These are phyloP conservation scores for Stenogyne calaminthoides DNA, from an alignment of 305 asterid genomes.

Conservation along the genomic window DNA sequence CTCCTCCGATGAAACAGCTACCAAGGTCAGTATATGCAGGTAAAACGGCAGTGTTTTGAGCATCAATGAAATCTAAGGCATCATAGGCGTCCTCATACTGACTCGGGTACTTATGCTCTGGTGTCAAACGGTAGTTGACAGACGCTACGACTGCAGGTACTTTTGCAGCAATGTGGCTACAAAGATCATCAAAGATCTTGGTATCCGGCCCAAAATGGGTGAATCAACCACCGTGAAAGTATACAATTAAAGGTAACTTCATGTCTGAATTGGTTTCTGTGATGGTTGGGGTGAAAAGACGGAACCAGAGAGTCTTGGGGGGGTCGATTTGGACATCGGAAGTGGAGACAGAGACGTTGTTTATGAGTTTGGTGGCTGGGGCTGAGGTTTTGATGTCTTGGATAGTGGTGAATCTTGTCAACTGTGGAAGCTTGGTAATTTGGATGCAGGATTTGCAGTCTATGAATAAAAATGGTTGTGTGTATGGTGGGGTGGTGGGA, in stretches of 20 bases:
- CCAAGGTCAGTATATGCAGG: not conserved
- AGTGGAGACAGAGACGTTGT: not conserved
- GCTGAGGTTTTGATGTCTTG: not conserved
- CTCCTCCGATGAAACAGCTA: not conserved
- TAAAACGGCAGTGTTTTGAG: not conserved
- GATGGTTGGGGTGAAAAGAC: not conserved
- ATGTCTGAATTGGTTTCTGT: not conserved
- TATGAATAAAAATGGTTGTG: no score
- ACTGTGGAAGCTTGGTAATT: not conserved
- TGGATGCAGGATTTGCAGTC: not conserved
- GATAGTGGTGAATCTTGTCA: not conserved
- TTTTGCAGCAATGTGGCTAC: not conserved
- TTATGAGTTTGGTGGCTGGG: conserved; percentile 5
- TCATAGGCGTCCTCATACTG: not conserved
- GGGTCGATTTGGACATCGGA: not conserved
- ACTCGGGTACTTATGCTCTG: not conserved
- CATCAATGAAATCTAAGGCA: not conserved
- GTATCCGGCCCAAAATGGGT: not conserved
- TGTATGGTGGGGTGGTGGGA: no score
- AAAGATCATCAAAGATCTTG: not conserved
- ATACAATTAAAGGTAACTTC: not conserved
- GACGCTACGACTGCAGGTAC: not conserved
- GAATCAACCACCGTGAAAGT: not conserved
- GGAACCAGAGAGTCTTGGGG: conserved; percentile 1
- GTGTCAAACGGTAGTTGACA: not conserved